These are phyloP conservation scores for Cardiosporidium cionae DNA, from an alignment of 169 alveolate species.

Conservation along the genomic window DNA sequence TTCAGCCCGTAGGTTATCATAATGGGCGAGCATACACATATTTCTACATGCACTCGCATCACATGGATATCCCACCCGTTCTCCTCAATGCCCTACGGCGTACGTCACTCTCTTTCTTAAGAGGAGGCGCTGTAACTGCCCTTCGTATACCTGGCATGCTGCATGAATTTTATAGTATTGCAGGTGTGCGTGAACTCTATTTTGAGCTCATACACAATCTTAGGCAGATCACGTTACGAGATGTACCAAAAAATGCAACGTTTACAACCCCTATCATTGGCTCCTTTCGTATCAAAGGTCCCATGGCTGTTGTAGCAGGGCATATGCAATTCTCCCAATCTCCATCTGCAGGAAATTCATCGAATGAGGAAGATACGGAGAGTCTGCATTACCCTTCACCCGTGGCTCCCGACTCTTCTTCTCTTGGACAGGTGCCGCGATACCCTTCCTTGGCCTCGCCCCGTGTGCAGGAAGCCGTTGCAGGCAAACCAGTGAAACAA, in stretches of 20 bases:
- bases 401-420: too few relatives aligned
- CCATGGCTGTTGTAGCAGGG: constrained; percentile 76
- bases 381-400: too few relatives aligned
- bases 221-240: constrained; percentile 54
- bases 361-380: too few relatives aligned
- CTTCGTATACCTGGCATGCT: constrained; percentile 61
- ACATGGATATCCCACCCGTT: constrained; percentile 59
- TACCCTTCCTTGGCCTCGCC: too few relatives aligned
- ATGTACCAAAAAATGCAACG: constrained; percentile 59
- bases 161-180: constrained; percentile 55
- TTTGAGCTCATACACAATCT: constrained; percentile 56
- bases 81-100: constrained; percentile 65
- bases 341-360: too few relatives aligned
- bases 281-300: constrained; percentile 60
- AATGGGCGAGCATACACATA: constrained; percentile 63
- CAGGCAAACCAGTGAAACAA: too few relatives aligned
- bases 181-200: constrained; percentile 60
- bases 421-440: too few relatives aligned
- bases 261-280: constrained; percentile 56
- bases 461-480: constrained; percentile 49
- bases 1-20: constrained; percentile 67
- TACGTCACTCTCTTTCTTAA: constrained; percentile 57
- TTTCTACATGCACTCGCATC: constrained; percentile 67
- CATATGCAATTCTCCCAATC: constrained; percentile 60
- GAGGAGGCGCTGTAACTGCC: constrained; percentile 62